Percentiles rank a stretch among this genome's conserved stretches.
Conservation (phyloP, 257 asterid genomes). For the Nicotiana obtusifolia region DNA sequence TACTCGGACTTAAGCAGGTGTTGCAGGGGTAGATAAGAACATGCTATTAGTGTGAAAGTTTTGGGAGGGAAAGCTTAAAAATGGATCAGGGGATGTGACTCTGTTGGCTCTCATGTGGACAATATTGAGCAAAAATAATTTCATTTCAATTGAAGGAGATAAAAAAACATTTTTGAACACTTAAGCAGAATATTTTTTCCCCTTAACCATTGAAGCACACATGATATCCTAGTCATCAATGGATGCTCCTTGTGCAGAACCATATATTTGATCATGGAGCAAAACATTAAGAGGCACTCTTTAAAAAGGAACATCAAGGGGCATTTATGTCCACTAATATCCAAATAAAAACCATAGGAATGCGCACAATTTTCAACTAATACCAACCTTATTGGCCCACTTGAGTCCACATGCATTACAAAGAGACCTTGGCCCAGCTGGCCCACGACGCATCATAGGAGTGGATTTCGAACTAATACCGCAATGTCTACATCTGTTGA, state of each 20-base stretch:
- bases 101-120: background rate
- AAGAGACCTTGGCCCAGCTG: constrained; percentile 86
- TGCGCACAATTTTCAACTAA: background rate
- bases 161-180: background rate
- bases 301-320: background rate
- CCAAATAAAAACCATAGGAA: background rate
- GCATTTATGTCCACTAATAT: background rate
- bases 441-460: constrained; percentile 99
- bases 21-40: background rate
- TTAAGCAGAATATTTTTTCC: background rate
- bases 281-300: background rate
- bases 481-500: constrained; percentile 77
- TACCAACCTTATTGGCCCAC: constrained; percentile 86
- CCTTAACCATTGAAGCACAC: background rate
- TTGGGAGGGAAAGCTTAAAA: background rate
- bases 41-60: background rate
- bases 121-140: background rate
- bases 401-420: constrained; percentile 96
- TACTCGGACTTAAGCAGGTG: background rate
- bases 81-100: background rate
- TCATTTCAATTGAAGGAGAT: background rate
- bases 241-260: background rate
- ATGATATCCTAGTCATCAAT: constrained; percentile 2
- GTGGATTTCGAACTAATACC: constrained; percentile 87
- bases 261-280: background rate